Evolutionary conservation across 148 eudicot genomes (phyloP).

Genomic region (Fagopyrum tataricum): DNA sequence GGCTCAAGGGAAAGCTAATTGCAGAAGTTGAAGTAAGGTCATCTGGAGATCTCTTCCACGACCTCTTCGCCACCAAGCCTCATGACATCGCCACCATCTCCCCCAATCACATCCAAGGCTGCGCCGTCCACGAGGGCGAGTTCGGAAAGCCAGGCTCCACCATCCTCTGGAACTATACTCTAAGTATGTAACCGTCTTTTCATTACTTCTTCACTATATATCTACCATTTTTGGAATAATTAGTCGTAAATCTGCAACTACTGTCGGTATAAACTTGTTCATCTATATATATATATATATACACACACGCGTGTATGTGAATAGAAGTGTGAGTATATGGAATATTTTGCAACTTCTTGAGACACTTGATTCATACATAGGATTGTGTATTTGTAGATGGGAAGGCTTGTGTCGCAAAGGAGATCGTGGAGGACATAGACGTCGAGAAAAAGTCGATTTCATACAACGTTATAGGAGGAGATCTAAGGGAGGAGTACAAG

Average conservation of each 20-base stretch:
- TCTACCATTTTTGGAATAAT: too few relatives aligned
- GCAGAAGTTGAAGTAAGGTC: conserved; percentile 11
- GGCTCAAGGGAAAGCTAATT: conserved; percentile 8
- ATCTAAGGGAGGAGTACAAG: not conserved
- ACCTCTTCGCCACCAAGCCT: conserved; percentile 11
- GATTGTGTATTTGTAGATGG: conserved; percentile 4
- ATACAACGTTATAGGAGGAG: conserved; percentile 14
- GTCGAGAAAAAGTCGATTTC: conserved; percentile 7
- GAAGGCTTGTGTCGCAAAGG: conserved; percentile 12
- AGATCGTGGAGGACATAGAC: conserved; percentile 13
- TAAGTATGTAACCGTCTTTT: conserved; percentile 8
- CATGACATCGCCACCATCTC: conserved; percentile 8
- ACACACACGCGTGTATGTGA: not conserved
- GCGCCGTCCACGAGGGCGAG: conserved; percentile 24
- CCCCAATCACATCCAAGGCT: conserved; percentile 17
- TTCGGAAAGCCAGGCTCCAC: conserved; percentile 16
- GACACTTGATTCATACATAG: not conserved
- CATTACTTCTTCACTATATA: too few relatives aligned
- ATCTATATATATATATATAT: too few relatives aligned
- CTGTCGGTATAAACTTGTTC: too few relatives aligned
- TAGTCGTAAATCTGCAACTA: too few relatives aligned
- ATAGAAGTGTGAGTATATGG: too few relatives aligned
- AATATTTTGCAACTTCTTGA: too few relatives aligned
- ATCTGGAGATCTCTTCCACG: conserved; percentile 18
- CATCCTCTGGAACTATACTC: conserved; percentile 19